A percentile compares a stretch with the other conserved stretches of the same genome.
Conservation (phyloP, 352 stramenopile species). For the Pythium myriotylum region DNA sequence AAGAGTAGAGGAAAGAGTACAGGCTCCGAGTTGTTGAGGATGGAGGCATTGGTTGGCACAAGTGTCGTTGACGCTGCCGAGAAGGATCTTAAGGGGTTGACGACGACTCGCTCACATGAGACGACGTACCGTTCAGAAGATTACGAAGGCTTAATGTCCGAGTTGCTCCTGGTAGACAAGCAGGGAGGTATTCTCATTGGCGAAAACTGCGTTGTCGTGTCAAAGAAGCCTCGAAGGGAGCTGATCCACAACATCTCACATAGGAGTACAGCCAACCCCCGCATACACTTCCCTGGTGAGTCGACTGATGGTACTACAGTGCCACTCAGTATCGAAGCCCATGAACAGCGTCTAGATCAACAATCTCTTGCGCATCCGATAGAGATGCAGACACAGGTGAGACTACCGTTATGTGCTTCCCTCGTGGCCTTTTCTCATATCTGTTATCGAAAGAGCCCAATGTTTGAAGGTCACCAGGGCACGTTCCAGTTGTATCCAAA, state of each 20-base stretch:
- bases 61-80: background rate
- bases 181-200: slow-evolving; percentile 50
- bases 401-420: background rate
- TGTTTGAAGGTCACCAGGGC: slow-evolving; percentile 42
- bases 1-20: slow-evolving; percentile 8
- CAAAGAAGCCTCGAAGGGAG: slow-evolving; percentile 43
- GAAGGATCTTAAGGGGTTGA: background rate
- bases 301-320: no score
- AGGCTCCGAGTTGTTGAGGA: background rate
- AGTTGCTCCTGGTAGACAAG: slow-evolving; percentile 42
- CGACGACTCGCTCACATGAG: slow-evolving; percentile 17
- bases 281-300: slow-evolving; percentile 32
- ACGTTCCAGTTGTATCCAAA: slow-evolving; percentile 46
- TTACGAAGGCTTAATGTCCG: slow-evolving; percentile 53
- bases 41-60: background rate
- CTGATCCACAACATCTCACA: slow-evolving; percentile 42
- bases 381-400: background rate
- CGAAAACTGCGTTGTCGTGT: slow-evolving; percentile 56
- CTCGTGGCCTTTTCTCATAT: no score
- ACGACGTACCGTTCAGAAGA: slow-evolving; percentile 56
- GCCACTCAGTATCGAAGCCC: no score
- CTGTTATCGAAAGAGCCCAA: slow-evolving; percentile 9
- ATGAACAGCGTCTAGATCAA: no score
- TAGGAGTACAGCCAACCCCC: slow-evolving; percentile 39
- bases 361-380: no score